A percentile compares a stretch with the other conserved stretches of the same genome.
Conservation (phyloP, 2,329 filamentous ascomycete species). For the Diaporthe sp. region DNA sequence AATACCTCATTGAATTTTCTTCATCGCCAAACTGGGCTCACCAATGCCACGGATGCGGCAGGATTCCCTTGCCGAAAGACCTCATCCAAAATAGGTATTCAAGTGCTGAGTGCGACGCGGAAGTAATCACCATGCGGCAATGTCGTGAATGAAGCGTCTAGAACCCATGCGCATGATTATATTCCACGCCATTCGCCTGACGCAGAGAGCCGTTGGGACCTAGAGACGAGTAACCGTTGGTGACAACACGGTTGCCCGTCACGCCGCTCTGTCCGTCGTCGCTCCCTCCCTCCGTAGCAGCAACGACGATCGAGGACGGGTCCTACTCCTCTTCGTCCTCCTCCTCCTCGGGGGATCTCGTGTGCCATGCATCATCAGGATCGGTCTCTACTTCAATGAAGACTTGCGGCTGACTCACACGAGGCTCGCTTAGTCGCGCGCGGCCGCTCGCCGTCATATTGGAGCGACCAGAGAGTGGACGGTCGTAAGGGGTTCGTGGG, state of each 20-base stretch:
- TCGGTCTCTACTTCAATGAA: too few relatives aligned
- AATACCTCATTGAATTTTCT: too few relatives aligned
- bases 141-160: neutral
- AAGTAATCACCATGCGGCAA: neutral
- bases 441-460: neutral
- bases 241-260: too few relatives aligned
- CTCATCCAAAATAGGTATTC: neutral
- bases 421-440: neutral
- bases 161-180: neutral
- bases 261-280: neutral
- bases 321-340: neutral
- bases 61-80: too few relatives aligned
- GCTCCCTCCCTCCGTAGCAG: too few relatives aligned
- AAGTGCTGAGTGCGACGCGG: neutral
- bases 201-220: too few relatives aligned
- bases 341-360: neutral
- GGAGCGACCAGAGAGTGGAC: neutral
- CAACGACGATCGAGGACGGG: too few relatives aligned
- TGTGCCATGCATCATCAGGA: too few relatives aligned
- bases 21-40: neutral
- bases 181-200: neutral
- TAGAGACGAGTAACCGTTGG: neutral
- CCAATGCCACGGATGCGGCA: neutral
- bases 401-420: neutral
- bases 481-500: neutral